Evolutionary conservation across 192 early-diverging fungal genomes (phyloP), one percentile per base, ranked within the genome.

Genomic region (Coemansia sp.): DNA sequence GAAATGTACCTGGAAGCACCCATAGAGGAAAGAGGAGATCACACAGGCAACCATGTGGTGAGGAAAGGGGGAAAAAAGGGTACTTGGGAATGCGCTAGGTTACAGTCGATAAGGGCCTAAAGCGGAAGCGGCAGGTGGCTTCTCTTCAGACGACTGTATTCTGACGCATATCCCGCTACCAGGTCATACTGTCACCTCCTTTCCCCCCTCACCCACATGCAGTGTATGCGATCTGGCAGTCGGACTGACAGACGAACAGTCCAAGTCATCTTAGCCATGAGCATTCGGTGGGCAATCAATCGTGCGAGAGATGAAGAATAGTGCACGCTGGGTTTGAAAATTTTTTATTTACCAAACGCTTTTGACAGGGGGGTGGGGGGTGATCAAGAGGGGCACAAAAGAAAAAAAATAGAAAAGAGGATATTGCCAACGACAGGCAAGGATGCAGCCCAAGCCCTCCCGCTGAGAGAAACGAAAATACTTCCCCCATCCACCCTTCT

Each of bases 241-340:
- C 31, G 8, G 55, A 1, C 46, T 19, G 19, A 23, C 9, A 48
- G 19, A 48, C n/a, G 23, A 48, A 23, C 55, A 58, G 55, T 58
- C 51, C 51, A 55, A 55, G 51, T 11, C 51, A 55, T 55, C 51
- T 8, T 55, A 17, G 55, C 55, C 29, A 14, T 55, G 25, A 27
- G 51, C 51, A 55, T 55, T 10, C 29, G 5, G 55, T 31, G 55
- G 55, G 55, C 55, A 58, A 58, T 58, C 55, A 58, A 58, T 58
- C 55, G 29, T 29, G 14, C 25, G 27, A 19, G 48, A 25, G 27
- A 29, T 6, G 27, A 53, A 53, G 51, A n/a, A 48, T 21, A 21
- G 50, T 25, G 27, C 27, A 17, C 29, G 55, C 55, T 58, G 55
- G 55, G 55, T 58, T 58, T 58, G 55, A 58, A 58, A 58, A 58